Percentiles rank a stretch among this genome's conserved stretches.
phyloP scores from a whole-genome alignment of 176 grass and related monocot genomes.

The Saccharum officinarum region DNA sequence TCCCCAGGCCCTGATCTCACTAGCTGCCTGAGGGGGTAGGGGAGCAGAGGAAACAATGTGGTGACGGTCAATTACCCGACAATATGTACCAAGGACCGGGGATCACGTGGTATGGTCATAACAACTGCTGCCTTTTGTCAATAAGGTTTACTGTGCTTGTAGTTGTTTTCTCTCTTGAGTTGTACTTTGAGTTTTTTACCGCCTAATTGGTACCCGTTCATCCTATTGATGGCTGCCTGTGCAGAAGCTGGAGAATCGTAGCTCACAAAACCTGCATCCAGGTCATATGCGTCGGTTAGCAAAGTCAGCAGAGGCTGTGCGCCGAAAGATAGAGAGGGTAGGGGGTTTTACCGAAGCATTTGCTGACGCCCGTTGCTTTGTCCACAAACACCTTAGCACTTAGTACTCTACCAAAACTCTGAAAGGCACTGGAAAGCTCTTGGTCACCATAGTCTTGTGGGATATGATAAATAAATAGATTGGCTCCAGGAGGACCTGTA shows the following conservation, averaged over 20 bases:
- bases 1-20: not conserved
- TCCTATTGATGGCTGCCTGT: constrained; percentile 69
- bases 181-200: constrained; percentile 99
- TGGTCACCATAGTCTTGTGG: constrained; percentile 85
- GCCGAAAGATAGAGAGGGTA: not conserved
- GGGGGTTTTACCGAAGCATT: constrained; percentile 81
- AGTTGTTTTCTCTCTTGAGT: constrained; percentile 95
- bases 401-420: constrained; percentile 82
- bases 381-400: constrained; percentile 99
- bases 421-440: constrained; percentile 86
- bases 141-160: constrained; percentile 80
- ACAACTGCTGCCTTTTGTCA: constrained; percentile 31
- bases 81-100: constrained; percentile 51
- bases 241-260: constrained; percentile 77
- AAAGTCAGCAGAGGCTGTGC: not conserved
- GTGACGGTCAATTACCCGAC: constrained; percentile 54
- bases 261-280: constrained; percentile 84
- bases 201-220: constrained; percentile 87
- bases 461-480: constrained; percentile 91
- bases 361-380: constrained; percentile 92
- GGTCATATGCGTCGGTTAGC: not conserved
- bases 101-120: not conserved
- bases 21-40: not conserved
- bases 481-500: constrained; percentile 86
- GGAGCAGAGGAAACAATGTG: constrained; percentile 39